A percentile compares a stretch with the other conserved stretches of the same genome.
These are phyloP conservation scores for Phellinidium pouzarii DNA, from an alignment of 1,284 basidiomycete species.

Conservation along the genomic window DNA sequence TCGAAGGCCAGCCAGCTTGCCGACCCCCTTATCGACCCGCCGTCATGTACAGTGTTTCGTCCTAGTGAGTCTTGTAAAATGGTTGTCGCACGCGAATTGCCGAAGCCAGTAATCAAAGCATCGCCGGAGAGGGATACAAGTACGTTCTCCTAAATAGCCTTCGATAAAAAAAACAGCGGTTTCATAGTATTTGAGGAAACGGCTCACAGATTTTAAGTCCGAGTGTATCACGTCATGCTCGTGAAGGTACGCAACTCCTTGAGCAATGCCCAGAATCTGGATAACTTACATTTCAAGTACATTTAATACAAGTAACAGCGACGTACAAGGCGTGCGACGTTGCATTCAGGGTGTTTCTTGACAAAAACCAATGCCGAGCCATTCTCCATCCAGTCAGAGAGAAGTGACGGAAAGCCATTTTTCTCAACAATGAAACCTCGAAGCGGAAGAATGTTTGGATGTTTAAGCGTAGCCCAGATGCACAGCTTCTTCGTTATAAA, in stretches of 20 bases:
- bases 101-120: no score
- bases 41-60: background rate
- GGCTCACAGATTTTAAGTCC: conserved; percentile 2
- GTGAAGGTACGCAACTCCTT: conserved; percentile 10
- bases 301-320: no score
- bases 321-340: conserved; percentile 11
- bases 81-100: background rate
- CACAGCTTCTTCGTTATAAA: conserved; percentile 3
- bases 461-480: conserved; percentile 9
- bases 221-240: conserved; percentile 1
- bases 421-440: conserved; percentile 3
- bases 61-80: background rate
- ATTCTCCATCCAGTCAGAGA: conserved; percentile 18
- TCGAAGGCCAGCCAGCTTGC: conserved; percentile 3
- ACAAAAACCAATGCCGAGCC: conserved; percentile 11
- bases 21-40: background rate
- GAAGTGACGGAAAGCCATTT: conserved; percentile 1
- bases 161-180: no score
- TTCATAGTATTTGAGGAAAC: no score
- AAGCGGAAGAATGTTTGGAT: conserved; percentile 14
- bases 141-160: conserved; percentile 7
- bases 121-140: background rate
- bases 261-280: conserved; percentile 6
- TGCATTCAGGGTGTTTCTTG: background rate
- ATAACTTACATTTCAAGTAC: no score